phyloP scores from a whole-genome alignment of 331 rosid species.

The Dryas integrifolia region DNA sequence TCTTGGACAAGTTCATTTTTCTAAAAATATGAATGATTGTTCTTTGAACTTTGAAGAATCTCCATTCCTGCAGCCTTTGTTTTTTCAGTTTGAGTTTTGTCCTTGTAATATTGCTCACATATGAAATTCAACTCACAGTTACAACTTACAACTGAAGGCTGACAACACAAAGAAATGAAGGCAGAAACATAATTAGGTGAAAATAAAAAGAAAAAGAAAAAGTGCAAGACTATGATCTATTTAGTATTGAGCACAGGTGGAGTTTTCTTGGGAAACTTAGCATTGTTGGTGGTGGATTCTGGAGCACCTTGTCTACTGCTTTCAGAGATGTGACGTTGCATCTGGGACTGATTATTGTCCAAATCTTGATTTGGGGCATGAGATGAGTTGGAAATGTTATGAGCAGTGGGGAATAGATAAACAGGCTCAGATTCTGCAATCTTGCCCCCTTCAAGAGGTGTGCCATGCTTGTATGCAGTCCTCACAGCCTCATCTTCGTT shows the following conservation, averaged over 20 bases:
- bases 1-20: too few relatives aligned
- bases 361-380: neutral
- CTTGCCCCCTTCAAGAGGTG: conserved; percentile 71
- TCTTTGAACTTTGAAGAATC: too few relatives aligned
- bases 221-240: neutral
- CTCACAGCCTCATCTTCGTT: conserved; percentile 53
- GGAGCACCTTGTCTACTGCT: conserved; percentile 19
- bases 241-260: conserved; percentile 17
- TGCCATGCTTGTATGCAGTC: conserved; percentile 48
- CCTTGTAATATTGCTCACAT: too few relatives aligned
- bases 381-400: conserved; percentile 20
- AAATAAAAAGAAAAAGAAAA: conserved; percentile 10
- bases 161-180: neutral
- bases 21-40: too few relatives aligned
- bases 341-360: conserved; percentile 15
- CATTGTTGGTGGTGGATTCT: conserved; percentile 25
- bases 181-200: conserved; percentile 9
- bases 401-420: conserved; percentile 43
- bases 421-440: conserved; percentile 54
- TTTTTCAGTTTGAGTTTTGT: too few relatives aligned
- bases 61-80: too few relatives aligned
- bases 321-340: conserved; percentile 10
- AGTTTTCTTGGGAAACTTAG: conserved; percentile 13
- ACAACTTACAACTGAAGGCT: neutral
- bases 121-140: too few relatives aligned